Conservation (phyloP, 306 rosid species). For the Biancaea sappan region DNA sequence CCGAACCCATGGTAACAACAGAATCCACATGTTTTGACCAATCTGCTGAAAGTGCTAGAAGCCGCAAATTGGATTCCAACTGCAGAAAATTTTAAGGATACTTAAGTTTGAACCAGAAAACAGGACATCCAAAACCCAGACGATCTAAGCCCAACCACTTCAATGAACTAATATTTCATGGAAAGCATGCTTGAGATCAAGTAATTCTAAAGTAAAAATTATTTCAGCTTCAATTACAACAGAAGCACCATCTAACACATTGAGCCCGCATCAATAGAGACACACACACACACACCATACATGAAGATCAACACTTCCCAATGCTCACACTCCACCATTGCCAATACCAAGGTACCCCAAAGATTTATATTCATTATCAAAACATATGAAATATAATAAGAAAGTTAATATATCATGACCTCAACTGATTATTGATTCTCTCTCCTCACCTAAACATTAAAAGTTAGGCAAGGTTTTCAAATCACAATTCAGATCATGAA, state of each 20-base stretch:
- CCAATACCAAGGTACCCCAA: neutral
- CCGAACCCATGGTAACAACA: constrained; percentile 80
- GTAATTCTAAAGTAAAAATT: constrained; percentile 15
- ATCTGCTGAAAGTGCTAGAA: constrained; percentile 67
- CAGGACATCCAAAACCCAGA: constrained; percentile 27
- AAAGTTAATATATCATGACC: neutral
- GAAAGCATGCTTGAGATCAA: constrained; percentile 18
- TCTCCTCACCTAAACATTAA: neutral
- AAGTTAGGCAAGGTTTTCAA: neutral
- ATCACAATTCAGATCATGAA: neutral
- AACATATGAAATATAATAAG: neutral
- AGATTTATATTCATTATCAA: neutral
- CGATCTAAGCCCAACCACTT: constrained; percentile 10
- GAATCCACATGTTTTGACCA: constrained; percentile 91
- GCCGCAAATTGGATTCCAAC: constrained; percentile 83
- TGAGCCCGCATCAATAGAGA: neutral
- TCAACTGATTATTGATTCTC: neutral
- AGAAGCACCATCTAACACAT: neutral
- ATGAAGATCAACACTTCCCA: constrained; percentile 2
- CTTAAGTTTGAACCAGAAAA: neutral
- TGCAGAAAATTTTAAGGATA: constrained; percentile 41
- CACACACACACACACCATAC: neutral
- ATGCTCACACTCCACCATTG: neutral
- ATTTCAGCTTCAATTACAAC: neutral
- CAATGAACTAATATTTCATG: constrained; percentile 8